Evolutionary conservation across 306 rosid genomes (phyloP).

Genomic region (Gillenia trifoliata): DNA sequence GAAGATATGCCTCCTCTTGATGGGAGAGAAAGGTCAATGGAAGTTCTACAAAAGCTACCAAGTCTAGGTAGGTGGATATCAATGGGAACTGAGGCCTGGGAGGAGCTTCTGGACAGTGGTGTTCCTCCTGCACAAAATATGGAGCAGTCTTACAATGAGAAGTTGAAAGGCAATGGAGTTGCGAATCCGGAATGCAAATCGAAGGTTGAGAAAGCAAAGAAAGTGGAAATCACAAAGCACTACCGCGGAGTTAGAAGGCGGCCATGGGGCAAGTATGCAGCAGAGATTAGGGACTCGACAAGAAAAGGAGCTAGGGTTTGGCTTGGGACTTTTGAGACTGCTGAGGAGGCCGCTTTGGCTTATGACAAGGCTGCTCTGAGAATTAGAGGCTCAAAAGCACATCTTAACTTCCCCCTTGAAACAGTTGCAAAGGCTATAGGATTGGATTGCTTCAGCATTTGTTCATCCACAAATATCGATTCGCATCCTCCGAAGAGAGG

Average conservation of each 20-base stretch:
- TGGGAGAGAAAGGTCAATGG: constrained; percentile 51
- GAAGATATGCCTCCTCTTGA: constrained; percentile 54
- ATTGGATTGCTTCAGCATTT: constrained; percentile 9
- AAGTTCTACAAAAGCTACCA: constrained; percentile 64
- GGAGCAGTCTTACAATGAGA: constrained; percentile 12
- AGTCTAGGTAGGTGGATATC: constrained; percentile 92
- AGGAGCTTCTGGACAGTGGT: constrained; percentile 46
- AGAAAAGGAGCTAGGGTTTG: constrained; percentile 81
- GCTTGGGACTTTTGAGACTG: constrained; percentile 92
- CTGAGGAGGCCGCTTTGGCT: constrained; percentile 90
- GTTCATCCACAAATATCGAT: not conserved
- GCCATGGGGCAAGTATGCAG: constrained; percentile 98
- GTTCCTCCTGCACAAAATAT: constrained; percentile 9
- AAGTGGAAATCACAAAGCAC: constrained; percentile 29
- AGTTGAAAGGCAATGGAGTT: constrained; percentile 15
- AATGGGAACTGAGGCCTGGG: constrained; percentile 95
- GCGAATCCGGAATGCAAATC: constrained; percentile 4
- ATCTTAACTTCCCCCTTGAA: constrained; percentile 74
- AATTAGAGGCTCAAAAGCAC: constrained; percentile 75
- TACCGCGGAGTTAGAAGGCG: constrained; percentile 91
- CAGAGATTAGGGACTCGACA: constrained; percentile 82
- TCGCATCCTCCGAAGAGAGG: constrained; percentile 34
- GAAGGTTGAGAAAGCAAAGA: constrained; percentile 20
- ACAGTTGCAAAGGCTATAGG: constrained; percentile 42
- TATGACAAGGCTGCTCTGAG: constrained; percentile 94